phyloP scores from a whole-genome alignment of 2,329 filamentous ascomycete species.

The Metarhizium brunneum region DNA sequence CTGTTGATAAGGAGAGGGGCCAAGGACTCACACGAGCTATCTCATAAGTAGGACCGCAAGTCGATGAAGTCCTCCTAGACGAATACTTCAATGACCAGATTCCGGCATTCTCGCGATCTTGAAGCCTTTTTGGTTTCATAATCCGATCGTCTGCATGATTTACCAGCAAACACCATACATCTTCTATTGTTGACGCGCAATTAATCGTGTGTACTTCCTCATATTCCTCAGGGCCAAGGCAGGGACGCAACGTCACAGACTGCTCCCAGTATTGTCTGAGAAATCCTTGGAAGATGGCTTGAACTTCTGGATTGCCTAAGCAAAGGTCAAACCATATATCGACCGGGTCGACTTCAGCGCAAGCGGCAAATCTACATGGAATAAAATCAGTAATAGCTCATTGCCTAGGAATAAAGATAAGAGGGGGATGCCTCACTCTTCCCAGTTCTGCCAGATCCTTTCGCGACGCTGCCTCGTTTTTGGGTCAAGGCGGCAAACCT shows the following conservation, averaged over 20 bases:
- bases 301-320: not conserved
- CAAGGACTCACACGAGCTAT: conserved; percentile 2
- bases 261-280: not conserved
- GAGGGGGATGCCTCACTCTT: not conserved
- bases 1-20: not conserved
- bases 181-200: not conserved
- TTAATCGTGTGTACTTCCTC: conserved; percentile 3
- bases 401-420: not conserved
- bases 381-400: not conserved
- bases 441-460: conserved; percentile 4
- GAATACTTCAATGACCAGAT: conserved; percentile 2
- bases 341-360: not conserved
- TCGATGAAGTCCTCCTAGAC: not conserved
- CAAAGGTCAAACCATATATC: conserved; percentile 3
- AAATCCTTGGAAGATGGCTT: conserved; percentile 1
- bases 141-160: conserved; percentile 1
- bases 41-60: conserved; percentile 2
- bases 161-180: conserved; percentile 1
- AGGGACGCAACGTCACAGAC: conserved; percentile 1
- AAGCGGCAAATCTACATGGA: conserved; percentile 1
- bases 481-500: conserved; percentile 2
- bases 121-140: not conserved
- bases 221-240: conserved; percentile 5
- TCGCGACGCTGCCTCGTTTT: conserved; percentile 1
- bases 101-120: not conserved